Base-by-base conservation (phyloP, 2,329 filamentous ascomycete species). In the Fonsecaea multimorphosa region DNA sequence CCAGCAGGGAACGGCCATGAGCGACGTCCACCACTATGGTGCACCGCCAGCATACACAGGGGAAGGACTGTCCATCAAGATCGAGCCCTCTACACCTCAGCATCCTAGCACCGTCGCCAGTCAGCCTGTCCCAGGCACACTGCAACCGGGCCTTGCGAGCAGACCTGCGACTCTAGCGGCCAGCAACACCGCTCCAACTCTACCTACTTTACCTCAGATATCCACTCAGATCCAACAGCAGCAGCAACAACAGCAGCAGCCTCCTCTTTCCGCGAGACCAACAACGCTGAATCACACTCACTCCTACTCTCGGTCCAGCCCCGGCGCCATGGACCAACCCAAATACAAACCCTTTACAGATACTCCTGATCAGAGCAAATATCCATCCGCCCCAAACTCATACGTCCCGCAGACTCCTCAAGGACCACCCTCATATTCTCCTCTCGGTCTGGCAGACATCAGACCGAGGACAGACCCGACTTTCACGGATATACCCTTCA, bases 371-470 rank as follows among this genome's bases (percentile, higher is more conserved):
- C 67, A 66, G 55, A 80, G 85, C 72, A 91, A 92, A 76, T 91
- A 90, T 79, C 84, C 86, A 14, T 73, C 78, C 8, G 76, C 78
- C 76, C 1, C 74, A 74, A 36, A 67, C 71, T 84, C 82, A 56
- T 87, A 80, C 68, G 71, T 71, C 61, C 77, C 81, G 14, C 84
- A 86, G 31, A 86, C 85, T n/a, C 83, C 82, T 27, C 82, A 83
- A 49, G 81, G 81, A 79, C 76, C 89, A 80, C 84, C 86, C 60
- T 91, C 92, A 71, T 94, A 95, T 76, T 96, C 93, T 8, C 94
- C 94, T 2, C 85, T 98, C 34, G 95, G 93, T 16, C 86, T 98
- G 51, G 91, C 93, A 67, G 94, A 98, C 77, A 97, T 98, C 76
- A 86, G 94, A 65, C 92, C 93, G 11, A 87, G 92, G 64, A 91